Percentiles rank a stretch among this genome's conserved stretches.
phyloP scores from a whole-genome alignment of 441 rosid genomes.

The Corymbia calophylla region DNA sequence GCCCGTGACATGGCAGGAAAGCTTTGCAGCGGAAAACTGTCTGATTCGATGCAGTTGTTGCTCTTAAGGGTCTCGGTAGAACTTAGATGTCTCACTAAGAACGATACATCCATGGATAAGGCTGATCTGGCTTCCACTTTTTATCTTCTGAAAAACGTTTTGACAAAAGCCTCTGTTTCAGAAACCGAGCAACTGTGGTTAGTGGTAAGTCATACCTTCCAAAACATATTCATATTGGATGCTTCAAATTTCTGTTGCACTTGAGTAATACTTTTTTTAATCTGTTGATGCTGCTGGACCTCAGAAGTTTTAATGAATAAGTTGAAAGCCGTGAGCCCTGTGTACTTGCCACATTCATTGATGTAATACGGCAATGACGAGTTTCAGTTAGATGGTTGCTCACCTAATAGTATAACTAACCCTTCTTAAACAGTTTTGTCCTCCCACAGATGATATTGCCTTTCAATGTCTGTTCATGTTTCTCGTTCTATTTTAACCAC shows the following conservation, averaged over 20 bases:
- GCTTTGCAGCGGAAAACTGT: slow-evolving; percentile 47
- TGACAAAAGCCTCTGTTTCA: slow-evolving; percentile 36
- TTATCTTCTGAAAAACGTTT: slow-evolving; percentile 36
- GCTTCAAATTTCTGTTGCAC: neutral
- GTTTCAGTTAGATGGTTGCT: neutral
- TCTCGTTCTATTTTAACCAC: neutral
- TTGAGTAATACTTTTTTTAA: neutral
- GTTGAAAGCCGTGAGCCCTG: neutral
- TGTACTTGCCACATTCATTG: neutral
- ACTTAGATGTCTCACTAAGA: slow-evolving; percentile 29
- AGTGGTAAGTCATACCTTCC: slow-evolving; percentile 37
- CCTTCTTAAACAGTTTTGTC: neutral
- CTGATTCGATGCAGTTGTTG: slow-evolving; percentile 52
- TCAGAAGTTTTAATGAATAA: neutral
- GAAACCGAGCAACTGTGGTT: slow-evolving; percentile 79
- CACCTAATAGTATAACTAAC: neutral
- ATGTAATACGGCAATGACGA: neutral
- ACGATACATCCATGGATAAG: slow-evolving; percentile 24
- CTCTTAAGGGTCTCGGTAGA: slow-evolving; percentile 53
- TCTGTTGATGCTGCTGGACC: neutral
- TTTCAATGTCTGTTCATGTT: neutral
- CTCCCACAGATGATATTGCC: neutral
- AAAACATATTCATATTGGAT: neutral
- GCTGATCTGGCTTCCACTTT: slow-evolving; percentile 39
- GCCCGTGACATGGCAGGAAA: slow-evolving; percentile 52